Evolutionary conservation across 2,329 filamentous ascomycete genomes (phyloP).

Genomic region (Xylariales sp.): DNA sequence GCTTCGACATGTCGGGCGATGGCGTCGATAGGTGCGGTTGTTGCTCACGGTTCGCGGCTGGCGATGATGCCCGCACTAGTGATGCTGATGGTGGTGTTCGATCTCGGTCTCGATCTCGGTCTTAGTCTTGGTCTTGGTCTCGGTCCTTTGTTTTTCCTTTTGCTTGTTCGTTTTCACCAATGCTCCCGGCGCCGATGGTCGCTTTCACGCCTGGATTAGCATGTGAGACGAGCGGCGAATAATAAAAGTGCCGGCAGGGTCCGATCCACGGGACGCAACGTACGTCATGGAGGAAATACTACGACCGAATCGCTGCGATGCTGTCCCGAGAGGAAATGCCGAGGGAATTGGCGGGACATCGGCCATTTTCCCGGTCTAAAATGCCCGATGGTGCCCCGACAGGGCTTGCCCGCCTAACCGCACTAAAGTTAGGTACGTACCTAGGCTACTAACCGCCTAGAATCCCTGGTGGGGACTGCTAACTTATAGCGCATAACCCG

Average conservation of each 20-base stretch:
- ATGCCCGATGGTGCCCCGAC: slow-evolving; percentile 17
- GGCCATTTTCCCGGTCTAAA: slow-evolving; percentile 26
- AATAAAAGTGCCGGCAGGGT: slow-evolving; percentile 14
- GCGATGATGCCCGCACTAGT: background rate
- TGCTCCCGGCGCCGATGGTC: background rate
- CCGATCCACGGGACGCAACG: background rate
- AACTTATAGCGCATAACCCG: too few species aligned
- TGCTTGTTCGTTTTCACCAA: background rate
- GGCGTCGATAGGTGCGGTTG: background rate
- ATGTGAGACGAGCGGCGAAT: slow-evolving; percentile 15
- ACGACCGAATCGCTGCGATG: slow-evolving; percentile 27
- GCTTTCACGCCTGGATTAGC: background rate
- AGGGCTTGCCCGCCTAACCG: too few species aligned
- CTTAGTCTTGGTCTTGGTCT: background rate
- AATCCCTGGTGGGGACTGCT: too few species aligned
- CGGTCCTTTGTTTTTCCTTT: background rate
- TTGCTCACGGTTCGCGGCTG: background rate
- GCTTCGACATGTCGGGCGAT: slow-evolving; percentile 71
- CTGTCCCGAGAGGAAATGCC: slow-evolving; percentile 29
- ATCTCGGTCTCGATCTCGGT: background rate
- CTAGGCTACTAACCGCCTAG: too few species aligned
- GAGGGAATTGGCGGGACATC: slow-evolving; percentile 24
- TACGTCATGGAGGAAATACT: slow-evolving; percentile 32
- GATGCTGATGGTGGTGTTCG: background rate
- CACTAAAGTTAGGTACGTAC: too few species aligned